These are phyloP conservation scores for Cladophialophora exuberans DNA, from an alignment of 2,329 filamentous ascomycete genomes.

Conservation along the genomic window DNA sequence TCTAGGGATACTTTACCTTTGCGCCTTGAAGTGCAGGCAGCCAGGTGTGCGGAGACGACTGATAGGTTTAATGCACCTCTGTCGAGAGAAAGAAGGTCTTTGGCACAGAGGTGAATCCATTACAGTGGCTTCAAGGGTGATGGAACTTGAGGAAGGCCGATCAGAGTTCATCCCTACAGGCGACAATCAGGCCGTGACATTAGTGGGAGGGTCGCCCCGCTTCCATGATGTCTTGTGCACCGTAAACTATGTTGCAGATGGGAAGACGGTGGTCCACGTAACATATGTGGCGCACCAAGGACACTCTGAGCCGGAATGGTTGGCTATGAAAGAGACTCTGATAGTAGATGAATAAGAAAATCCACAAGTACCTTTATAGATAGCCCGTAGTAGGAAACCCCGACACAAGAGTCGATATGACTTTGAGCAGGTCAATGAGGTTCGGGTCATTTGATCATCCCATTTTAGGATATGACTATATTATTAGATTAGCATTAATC, in stretches of 20 bases:
- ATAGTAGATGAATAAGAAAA: slow-evolving; percentile 1
- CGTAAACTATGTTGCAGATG: slow-evolving; percentile 2
- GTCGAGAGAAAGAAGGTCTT: slow-evolving; percentile 9
- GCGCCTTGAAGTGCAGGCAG: slow-evolving; percentile 6
- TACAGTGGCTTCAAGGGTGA: slow-evolving; percentile 12
- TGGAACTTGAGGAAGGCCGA: slow-evolving; percentile 28
- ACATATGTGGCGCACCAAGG: neutral
- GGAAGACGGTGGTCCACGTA: slow-evolving; percentile 7
- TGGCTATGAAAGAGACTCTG: slow-evolving; percentile 10
- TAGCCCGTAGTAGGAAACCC: neutral
- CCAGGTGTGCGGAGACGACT: neutral
- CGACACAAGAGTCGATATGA: too few species aligned
- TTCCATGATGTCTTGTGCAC: slow-evolving; percentile 9
- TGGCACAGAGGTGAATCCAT: slow-evolving; percentile 12
- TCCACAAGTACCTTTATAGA: neutral
- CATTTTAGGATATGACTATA: too few species aligned
- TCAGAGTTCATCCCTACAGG: slow-evolving; percentile 2
- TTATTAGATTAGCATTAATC: too few species aligned
- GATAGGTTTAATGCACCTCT: slow-evolving; percentile 7
- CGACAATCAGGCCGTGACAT: neutral
- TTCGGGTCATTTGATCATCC: too few species aligned
- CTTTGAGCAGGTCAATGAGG: too few species aligned
- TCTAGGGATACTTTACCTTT: slow-evolving; percentile 1
- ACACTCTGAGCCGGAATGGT: neutral
- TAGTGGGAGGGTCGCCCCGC: neutral